Evolutionary conservation across 768 basidiomycete species (phyloP), one percentile per base, ranked within the genome.

Genomic region (Collybia nuda): DNA sequence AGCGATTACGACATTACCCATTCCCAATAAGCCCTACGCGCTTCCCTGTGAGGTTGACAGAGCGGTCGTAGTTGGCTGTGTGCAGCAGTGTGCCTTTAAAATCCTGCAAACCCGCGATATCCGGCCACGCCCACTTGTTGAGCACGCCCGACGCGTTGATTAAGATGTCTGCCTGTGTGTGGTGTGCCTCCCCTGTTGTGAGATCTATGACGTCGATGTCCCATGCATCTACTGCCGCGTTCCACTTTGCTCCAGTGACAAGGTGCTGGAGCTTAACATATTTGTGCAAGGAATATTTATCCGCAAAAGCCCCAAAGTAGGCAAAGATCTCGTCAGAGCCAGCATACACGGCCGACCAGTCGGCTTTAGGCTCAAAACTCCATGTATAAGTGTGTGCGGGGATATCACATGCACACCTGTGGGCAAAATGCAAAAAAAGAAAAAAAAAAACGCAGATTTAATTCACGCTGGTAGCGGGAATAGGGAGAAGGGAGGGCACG

Each of bases 111-210:
- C 73, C 73, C 5, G 58, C 47, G 21, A 73, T 71, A 28, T 68
- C 62, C 2, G 74, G 71, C 70, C 69, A 71, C 45, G 60, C 61
- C 73, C 73, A 74, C 5, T 59, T 54, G 48, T 72, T 74, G 22
- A 73, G 55, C 39, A 68, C 56, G 15, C 72, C 72, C 8, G 53
- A 44, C 2, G 63, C 69, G 39, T 68, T 66, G 45, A 73, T 55
- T 1, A 74, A 44, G 40, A 74, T 56, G 50, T 74, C 64, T 47
- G 63, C 66, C n/a, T 50, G 52, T 35, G 69, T 65, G 2, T 55
- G 44, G 15, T 62, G 41, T 14, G 47, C 51, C 2, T 44, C 53
- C 6, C 59, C 58, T 5, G 58, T 58, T 9, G 42, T 40, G 12
- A 56, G 36, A 38, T 66, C 58, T 28, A 43, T 56, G n/a, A 67